These are phyloP conservation scores for Colletotrichum spaethianum DNA, from an alignment of 2,329 filamentous ascomycete genomes.

Conservation along the genomic window DNA sequence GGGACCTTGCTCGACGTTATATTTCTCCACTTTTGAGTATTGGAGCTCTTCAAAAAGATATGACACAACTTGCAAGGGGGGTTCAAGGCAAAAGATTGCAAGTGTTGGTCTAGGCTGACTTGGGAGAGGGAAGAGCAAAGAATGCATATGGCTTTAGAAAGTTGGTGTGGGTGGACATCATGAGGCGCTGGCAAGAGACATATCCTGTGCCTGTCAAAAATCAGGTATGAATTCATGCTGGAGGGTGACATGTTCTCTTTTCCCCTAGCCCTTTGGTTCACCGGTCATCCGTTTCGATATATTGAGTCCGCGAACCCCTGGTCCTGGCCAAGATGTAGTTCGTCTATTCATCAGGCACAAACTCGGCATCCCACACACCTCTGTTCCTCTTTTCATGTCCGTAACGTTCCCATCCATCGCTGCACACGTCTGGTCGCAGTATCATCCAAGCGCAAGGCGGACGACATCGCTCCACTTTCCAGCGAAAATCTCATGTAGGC, in stretches of 20 bases:
- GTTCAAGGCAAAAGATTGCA: background rate
- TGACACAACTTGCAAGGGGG: conserved; percentile 1
- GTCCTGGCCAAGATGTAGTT: background rate
- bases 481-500: conserved; percentile 9
- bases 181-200: conserved; percentile 12
- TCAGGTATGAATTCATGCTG: conserved; percentile 16
- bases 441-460: conserved; percentile 15
- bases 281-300: conserved; percentile 5
- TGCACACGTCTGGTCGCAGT: background rate
- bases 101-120: background rate
- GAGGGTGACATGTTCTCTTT: conserved; percentile 6
- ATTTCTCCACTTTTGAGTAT: conserved; percentile 27
- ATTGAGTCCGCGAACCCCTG: conserved; percentile 4
- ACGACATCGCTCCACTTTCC: conserved; percentile 26
- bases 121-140: background rate
- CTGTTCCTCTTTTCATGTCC: background rate
- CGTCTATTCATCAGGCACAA: background rate
- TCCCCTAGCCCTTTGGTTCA: background rate
- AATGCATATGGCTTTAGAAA: background rate
- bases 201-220: conserved; percentile 20
- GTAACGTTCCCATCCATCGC: background rate
- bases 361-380: background rate
- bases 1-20: conserved; percentile 12
- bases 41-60: background rate
- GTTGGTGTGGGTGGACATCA: conserved; percentile 6